Evolutionary conservation across 768 basidiomycete genomes (phyloP).

Genomic region (Leccinum pellstonianum): DNA sequence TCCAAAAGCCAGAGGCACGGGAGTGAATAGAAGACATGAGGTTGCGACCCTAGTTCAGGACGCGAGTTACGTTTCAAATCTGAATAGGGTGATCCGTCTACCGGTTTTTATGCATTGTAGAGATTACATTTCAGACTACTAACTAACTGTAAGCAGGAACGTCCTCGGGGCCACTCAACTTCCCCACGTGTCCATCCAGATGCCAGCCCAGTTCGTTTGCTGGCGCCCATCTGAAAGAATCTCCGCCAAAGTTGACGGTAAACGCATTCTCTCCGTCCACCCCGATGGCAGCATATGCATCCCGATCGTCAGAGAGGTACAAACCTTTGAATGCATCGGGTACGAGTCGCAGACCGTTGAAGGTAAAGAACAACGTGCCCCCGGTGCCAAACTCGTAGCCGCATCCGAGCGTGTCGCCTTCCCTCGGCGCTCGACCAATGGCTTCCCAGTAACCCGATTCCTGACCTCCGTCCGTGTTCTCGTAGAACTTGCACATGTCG

Average conservation of each 20-base stretch:
- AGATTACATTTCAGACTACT: background rate
- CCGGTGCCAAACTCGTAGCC: slow-evolving; percentile 58
- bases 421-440: slow-evolving; percentile 32
- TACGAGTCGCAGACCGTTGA: slow-evolving; percentile 52
- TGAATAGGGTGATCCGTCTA: background rate
- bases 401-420: slow-evolving; percentile 58
- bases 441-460: slow-evolving; percentile 41
- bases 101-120: no score
- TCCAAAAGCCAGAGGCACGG: slow-evolving; percentile 52
- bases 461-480: slow-evolving; percentile 62
- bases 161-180: slow-evolving; percentile 41
- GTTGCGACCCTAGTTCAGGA: no score
- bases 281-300: slow-evolving; percentile 67
- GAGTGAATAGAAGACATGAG: slow-evolving; percentile 44
- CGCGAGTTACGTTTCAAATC: slow-evolving; percentile 1
- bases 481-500: slow-evolving; percentile 72
- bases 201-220: slow-evolving; percentile 68
- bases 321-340: slow-evolving; percentile 49
- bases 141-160: slow-evolving; percentile 34
- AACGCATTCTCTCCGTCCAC: slow-evolving; percentile 44
- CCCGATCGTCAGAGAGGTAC: slow-evolving; percentile 47
- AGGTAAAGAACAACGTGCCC: slow-evolving; percentile 48
- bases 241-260: slow-evolving; percentile 61
- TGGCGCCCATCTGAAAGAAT: slow-evolving; percentile 58
- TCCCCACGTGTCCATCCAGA: slow-evolving; percentile 61